Percentiles rank a stretch among this genome's conserved stretches.
Evolutionary conservation across 805 yeast species (phyloP).

Genomic region (Brettanomyces nanus): DNA sequence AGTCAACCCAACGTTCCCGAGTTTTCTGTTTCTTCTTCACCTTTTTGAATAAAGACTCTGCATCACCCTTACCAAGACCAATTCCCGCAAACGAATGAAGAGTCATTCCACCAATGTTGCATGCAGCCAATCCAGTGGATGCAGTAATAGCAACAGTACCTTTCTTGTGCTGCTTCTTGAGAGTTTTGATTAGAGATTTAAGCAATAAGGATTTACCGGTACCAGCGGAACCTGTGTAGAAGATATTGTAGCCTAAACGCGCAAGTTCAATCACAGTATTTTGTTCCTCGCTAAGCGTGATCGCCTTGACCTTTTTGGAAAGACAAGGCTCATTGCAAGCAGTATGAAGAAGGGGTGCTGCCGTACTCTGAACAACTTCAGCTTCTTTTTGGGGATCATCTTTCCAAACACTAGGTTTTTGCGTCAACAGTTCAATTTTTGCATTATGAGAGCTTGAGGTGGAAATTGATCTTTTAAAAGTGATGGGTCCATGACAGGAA

Average conservation of each 20-base stretch:
- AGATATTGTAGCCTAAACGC: conserved; percentile 56
- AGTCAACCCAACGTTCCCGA: conserved; percentile 43
- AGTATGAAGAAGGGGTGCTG: not conserved
- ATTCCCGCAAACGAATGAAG: conserved; percentile 72
- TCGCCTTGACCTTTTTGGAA: conserved; percentile 16
- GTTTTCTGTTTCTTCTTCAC: conserved; percentile 45
- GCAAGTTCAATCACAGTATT: conserved; percentile 55
- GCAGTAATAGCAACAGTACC: conserved; percentile 70
- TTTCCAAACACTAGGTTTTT: conserved; percentile 8
- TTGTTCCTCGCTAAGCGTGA: conserved; percentile 51
- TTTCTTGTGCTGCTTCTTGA: conserved; percentile 36
- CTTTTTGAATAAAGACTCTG: conserved; percentile 37
- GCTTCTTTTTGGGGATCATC: not conserved
- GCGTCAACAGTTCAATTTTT: conserved; percentile 15
- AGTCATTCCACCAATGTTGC: conserved; percentile 74
- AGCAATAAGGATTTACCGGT: conserved; percentile 94
- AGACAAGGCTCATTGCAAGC: not conserved
- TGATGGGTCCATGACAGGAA: no score
- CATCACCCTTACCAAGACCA: conserved; percentile 58
- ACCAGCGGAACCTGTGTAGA: conserved; percentile 97
- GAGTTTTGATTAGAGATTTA: conserved; percentile 47
- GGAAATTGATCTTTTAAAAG: conserved; percentile 7
- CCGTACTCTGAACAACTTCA: not conserved
- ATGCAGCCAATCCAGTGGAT: conserved; percentile 79
- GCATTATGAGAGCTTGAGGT: conserved; percentile 8